Percentiles rank a stretch among this genome's conserved stretches.
Evolutionary conservation across 2,329 filamentous ascomycete genomes (phyloP).

Genomic region (Dichotomopilus funicola): DNA sequence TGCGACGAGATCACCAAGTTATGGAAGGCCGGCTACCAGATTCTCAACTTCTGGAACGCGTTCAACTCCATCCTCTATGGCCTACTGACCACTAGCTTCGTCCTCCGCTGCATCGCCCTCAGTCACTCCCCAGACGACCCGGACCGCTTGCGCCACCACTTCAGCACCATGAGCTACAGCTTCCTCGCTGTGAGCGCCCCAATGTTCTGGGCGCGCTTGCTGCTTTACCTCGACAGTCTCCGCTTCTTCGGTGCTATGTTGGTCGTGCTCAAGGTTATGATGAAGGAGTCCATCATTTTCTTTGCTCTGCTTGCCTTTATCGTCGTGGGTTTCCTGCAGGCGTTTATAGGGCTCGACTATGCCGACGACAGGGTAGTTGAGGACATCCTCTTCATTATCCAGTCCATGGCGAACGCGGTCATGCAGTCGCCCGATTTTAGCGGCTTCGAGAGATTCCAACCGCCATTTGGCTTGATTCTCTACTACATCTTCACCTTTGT

Average conservation of each 20-base stretch:
- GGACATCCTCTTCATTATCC: slow-evolving; percentile 67
- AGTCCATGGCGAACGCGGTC: slow-evolving; percentile 81
- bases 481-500: slow-evolving; percentile 99
- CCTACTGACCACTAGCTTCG: slow-evolving; percentile 70
- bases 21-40: slow-evolving; percentile 88
- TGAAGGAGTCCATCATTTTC: slow-evolving; percentile 92
- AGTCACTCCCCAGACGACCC: slow-evolving; percentile 46
- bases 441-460: slow-evolving; percentile 83
- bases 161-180: slow-evolving; percentile 84
- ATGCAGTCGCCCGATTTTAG: slow-evolving; percentile 88
- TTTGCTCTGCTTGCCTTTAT: slow-evolving; percentile 85
- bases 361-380: slow-evolving; percentile 64
- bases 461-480: slow-evolving; percentile 86
- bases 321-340: slow-evolving; percentile 81
- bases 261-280: slow-evolving; percentile 91
- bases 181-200: slow-evolving; percentile 88
- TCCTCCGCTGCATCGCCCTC: slow-evolving; percentile 72
- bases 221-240: slow-evolving; percentile 89
- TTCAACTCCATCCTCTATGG: slow-evolving; percentile 83
- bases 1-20: slow-evolving; percentile 83
- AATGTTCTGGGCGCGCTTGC: slow-evolving; percentile 91
- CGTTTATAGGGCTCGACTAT: slow-evolving; percentile 85
- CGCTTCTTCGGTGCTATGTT: slow-evolving; percentile 98
- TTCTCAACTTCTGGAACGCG: slow-evolving; percentile 93
- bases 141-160: slow-evolving; percentile 48